Evolutionary conservation across 441 rosid species (phyloP), one percentile per base, ranked within the genome.

Genomic region (Erodium trifolium): DNA sequence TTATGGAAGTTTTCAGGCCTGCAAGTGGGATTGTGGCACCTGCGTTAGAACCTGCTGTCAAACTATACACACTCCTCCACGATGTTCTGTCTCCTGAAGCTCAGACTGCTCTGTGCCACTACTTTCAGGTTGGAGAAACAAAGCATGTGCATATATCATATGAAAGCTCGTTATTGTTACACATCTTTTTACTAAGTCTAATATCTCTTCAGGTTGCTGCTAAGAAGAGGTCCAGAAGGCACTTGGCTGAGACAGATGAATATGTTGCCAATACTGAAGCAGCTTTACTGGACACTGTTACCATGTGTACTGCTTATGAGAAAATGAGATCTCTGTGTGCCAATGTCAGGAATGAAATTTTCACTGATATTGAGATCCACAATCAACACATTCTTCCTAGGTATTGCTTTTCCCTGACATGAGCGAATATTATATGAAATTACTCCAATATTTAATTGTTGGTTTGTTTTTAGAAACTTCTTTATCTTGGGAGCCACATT

Each of bases 71-170:
- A 35, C 92, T 91, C 76, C 87, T 94, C 63, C 96, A 94, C 29
- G 99, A 94, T 80, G 74, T 94, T 78, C 83, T 94, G 76, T 87
- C 96, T 77, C 96, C 99, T 0, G 99, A 94, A 81, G 91, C 87
- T 35, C 99, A 94, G 79, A 92, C 89, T 73, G 88, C 76, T 68
- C 81, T 94, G 29, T 86, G 91, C 77, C 99, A 84, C 57, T 90
- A 90, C 82, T 90, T 94, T 75, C 99, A 94, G 97, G 99, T 92
- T 68, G 65, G 63, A 16, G 16, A 65, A 31, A 68, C 55, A 49
- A 43, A 67, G 31, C 68, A 17, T 37, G 14, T 65, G 74, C 73
- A 62, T 57, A 67, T 1, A 5, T 68, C 37, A 14, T 35, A 27
- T 57, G 76, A 69, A 67, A 39, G 19, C 11, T 68, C 49, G 57